Evolutionary conservation across 495 filamentous ascomycete species (phyloP).

Genomic region (Beverwykella pulmonaria): DNA sequence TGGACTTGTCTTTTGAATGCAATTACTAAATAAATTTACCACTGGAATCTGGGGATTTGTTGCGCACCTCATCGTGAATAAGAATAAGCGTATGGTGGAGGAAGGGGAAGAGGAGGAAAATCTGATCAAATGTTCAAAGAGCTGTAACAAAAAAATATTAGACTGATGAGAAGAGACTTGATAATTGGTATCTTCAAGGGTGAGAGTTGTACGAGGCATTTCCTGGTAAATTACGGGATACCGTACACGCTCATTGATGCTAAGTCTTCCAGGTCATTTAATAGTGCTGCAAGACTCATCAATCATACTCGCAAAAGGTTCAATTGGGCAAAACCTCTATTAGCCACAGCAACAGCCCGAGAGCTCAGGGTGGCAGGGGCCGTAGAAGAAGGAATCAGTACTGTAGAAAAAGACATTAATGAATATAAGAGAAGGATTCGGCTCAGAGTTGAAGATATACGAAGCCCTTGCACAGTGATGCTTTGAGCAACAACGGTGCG

Average conservation of each 20-base stretch:
- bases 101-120: slow-evolving; percentile 54
- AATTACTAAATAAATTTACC: slow-evolving; percentile 45
- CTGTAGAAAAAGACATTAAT: neutral
- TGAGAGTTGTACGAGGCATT: slow-evolving; percentile 63
- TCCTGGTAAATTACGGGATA: slow-evolving; percentile 77
- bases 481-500: slow-evolving; percentile 56
- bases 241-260: slow-evolving; percentile 80
- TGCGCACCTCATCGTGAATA: slow-evolving; percentile 63
- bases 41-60: slow-evolving; percentile 58
- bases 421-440: neutral
- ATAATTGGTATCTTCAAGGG: slow-evolving; percentile 30
- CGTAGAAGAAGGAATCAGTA: neutral
- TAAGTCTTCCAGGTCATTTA: slow-evolving; percentile 65
- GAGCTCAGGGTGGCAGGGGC: slow-evolving; percentile 10
- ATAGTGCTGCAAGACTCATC: slow-evolving; percentile 61
- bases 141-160: slow-evolving; percentile 62
- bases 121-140: slow-evolving; percentile 65
- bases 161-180: slow-evolving; percentile 29
- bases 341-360: slow-evolving; percentile 31
- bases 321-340: slow-evolving; percentile 62
- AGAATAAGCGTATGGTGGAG: slow-evolving; percentile 55
- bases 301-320: slow-evolving; percentile 61
- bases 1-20: slow-evolving; percentile 41
- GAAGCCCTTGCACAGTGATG: slow-evolving; percentile 78
- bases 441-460: slow-evolving; percentile 55